These are phyloP conservation scores for Debaryomyces singareniensis DNA, from an alignment of 1,139 yeast species.

Conservation along the genomic window DNA sequence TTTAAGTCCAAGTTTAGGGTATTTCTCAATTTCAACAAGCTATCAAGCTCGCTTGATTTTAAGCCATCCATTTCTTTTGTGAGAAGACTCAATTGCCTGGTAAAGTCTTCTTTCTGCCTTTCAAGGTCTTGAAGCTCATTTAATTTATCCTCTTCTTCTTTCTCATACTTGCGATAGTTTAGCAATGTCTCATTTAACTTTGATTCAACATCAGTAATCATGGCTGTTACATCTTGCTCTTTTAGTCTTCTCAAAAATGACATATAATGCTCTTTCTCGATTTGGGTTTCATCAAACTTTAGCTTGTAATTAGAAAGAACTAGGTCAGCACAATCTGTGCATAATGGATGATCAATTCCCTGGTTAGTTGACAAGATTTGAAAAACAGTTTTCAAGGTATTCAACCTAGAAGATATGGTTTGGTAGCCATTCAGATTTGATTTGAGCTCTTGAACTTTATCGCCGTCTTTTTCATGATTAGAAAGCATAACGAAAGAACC, in stretches of 20 bases:
- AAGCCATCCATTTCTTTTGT: slow-evolving; percentile 36
- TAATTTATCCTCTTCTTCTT: slow-evolving; percentile 30
- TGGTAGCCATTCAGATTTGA: slow-evolving; percentile 8
- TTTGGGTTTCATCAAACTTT: slow-evolving; percentile 67
- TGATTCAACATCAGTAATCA: slow-evolving; percentile 16
- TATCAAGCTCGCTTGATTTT: slow-evolving; percentile 33
- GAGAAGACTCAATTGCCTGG: slow-evolving; percentile 28
- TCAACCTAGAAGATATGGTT: slow-evolving; percentile 34
- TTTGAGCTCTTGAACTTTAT: slow-evolving; percentile 5
- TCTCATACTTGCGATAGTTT: slow-evolving; percentile 31
- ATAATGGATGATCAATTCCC: slow-evolving; percentile 83
- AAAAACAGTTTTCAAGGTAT: slow-evolving; percentile 60
- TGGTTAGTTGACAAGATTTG: slow-evolving; percentile 52
- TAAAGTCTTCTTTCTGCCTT: slow-evolving; percentile 29
- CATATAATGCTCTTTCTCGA: slow-evolving; percentile 74
- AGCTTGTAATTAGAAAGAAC: slow-evolving; percentile 61
- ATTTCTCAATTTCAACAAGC: slow-evolving; percentile 44
- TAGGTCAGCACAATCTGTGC: slow-evolving; percentile 74
- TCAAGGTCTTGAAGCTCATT: slow-evolving; percentile 44
- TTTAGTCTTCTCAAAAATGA: slow-evolving; percentile 65
- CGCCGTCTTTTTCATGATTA: slow-evolving; percentile 9
- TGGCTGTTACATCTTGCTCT: slow-evolving; percentile 30
- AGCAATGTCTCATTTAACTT: slow-evolving; percentile 36
- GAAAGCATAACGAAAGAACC: slow-evolving; percentile 30
- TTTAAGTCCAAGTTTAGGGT: slow-evolving; percentile 43